Percentiles rank a stretch among this genome's conserved stretches.
phyloP scores from a whole-genome alignment of 2,329 filamentous ascomycete genomes.

The Lomentospora prolificans region DNA sequence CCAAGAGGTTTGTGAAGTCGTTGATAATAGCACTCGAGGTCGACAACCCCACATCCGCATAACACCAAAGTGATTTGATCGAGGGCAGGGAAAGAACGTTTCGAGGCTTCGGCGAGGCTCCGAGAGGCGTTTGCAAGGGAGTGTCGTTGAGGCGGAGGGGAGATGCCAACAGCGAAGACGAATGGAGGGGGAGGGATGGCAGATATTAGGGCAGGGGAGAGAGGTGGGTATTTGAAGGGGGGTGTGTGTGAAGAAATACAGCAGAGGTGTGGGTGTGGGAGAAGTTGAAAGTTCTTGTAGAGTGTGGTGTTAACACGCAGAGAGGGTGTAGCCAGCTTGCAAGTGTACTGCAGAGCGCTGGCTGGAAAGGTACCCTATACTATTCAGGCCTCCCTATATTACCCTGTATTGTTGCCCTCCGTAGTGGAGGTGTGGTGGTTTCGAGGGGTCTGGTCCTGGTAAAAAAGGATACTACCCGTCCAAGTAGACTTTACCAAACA shows the following conservation, averaged over 20 bases:
- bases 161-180: background rate
- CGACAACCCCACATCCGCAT: background rate
- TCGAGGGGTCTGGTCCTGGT: background rate
- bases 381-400: background rate
- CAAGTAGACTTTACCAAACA: no score
- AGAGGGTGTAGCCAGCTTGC: background rate
- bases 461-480: no score
- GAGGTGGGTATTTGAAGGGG: slow-evolving; percentile 2
- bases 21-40: background rate
- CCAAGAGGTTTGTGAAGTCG: background rate
- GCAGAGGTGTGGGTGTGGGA: background rate
- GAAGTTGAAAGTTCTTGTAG: no score
- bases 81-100: background rate
- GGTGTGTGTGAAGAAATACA: slow-evolving; percentile 1
- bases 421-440: background rate
- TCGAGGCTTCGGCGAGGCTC: background rate
- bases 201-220: slow-evolving; percentile 1
- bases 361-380: background rate
- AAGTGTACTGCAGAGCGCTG: background rate
- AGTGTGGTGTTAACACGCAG: no score
- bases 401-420: background rate
- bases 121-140: background rate
- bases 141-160: background rate
- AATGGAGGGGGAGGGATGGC: slow-evolving; percentile 2
- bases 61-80: background rate